Conservation (phyloP, 257 asterid genomes). For the Nicotiana tomentosiformis region DNA sequence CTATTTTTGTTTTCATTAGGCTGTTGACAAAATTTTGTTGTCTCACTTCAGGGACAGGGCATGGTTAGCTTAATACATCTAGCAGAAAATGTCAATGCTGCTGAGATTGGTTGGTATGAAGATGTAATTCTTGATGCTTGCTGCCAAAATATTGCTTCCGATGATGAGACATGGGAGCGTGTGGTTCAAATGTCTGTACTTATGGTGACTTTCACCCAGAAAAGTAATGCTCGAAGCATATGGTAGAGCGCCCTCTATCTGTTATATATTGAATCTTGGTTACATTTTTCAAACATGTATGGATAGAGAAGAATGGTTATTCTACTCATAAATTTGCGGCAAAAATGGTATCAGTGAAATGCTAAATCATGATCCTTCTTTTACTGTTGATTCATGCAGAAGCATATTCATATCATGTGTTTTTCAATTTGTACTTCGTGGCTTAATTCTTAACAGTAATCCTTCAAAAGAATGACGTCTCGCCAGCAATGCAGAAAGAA, state of each 20-base stretch:
- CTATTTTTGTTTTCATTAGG: neutral
- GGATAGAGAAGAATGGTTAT: neutral
- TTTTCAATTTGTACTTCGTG: neutral
- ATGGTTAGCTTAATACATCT: constrained; percentile 79
- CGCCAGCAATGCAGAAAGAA: too few species aligned
- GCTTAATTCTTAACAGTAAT: too few species aligned
- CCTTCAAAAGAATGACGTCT: too few species aligned
- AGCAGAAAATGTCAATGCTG: constrained; percentile 51
- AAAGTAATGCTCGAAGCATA: constrained; percentile 75
- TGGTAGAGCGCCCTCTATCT: constrained; percentile 43
- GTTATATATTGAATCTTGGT: neutral
- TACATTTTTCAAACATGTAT: neutral
- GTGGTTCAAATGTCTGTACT: constrained; percentile 88
- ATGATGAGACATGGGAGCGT: constrained; percentile 72
- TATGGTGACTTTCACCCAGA: constrained; percentile 59
- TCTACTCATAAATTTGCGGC: neutral
- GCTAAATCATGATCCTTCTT: neutral
- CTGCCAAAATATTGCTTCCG: constrained; percentile 77
- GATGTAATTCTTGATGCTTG: constrained; percentile 92
- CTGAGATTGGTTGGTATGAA: constrained; percentile 70
- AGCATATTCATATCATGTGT: neutral
- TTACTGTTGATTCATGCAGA: neutral
- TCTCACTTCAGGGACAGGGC: constrained; percentile 67
- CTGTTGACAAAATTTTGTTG: neutral
- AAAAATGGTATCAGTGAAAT: neutral